phyloP scores from a whole-genome alignment of 306 rosid species.

The Oemleria cerasiformis region DNA sequence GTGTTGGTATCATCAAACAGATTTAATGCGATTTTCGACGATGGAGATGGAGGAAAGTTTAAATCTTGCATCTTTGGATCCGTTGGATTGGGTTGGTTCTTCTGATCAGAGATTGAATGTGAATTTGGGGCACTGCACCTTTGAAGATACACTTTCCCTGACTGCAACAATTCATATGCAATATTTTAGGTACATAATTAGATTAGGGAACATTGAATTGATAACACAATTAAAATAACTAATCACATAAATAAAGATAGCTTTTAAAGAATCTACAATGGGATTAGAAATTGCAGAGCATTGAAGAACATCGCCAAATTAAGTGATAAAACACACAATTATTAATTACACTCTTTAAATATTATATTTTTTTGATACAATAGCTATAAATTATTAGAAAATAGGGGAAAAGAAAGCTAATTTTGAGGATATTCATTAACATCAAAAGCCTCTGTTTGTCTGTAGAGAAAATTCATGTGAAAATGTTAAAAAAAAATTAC shows the following conservation, averaged over 20 bases:
- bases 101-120: constrained; percentile 32
- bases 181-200: constrained; percentile 1
- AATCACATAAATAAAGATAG: constrained; percentile 16
- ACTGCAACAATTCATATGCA: constrained; percentile 43
- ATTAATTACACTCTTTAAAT: constrained; percentile 9
- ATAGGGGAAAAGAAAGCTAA: not conserved
- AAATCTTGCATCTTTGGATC: constrained; percentile 64
- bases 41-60: constrained; percentile 60
- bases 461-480: constrained; percentile 2
- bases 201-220: not conserved
- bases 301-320: constrained; percentile 27
- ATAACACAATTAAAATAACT: constrained; percentile 14
- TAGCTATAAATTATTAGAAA: not conserved
- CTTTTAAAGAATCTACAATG: constrained; percentile 16
- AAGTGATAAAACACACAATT: not conserved
- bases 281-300: constrained; percentile 30
- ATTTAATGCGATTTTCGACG: constrained; percentile 53
- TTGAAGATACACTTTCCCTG: constrained; percentile 85
- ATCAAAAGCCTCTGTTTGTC: not conserved
- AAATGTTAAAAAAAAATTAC: not conserved
- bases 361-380: not conserved
- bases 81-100: constrained; percentile 34
- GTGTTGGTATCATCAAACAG: constrained; percentile 65
- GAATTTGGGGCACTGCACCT: constrained; percentile 44
- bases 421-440: constrained; percentile 1